These are phyloP conservation scores for Solanum hybrid DNA, from an alignment of 305 asterid genomes.

Conservation along the genomic window DNA sequence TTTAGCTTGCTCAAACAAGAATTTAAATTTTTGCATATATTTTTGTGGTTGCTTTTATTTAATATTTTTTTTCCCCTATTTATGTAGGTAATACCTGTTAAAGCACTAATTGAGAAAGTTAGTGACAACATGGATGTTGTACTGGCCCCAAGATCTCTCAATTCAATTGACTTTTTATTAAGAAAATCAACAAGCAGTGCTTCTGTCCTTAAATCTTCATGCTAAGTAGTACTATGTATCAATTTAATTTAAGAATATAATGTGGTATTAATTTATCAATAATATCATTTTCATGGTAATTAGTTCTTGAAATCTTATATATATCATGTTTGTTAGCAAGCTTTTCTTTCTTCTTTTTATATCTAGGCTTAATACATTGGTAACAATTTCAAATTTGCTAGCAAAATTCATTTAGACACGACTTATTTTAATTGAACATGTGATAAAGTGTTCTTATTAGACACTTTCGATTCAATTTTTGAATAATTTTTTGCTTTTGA, in stretches of 20 bases:
- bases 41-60: not conserved
- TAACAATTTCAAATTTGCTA: fast-evolving
- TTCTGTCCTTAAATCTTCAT: conserved; percentile 13
- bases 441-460: too few species aligned
- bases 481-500: too few species aligned
- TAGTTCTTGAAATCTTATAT: not conserved
- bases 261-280: not conserved
- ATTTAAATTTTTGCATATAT: not conserved
- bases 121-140: conserved; percentile 42
- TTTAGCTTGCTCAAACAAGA: not conserved
- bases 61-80: not conserved
- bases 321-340: not conserved
- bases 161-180: conserved; percentile 46
- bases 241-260: not conserved
- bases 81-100: conserved; percentile 62
- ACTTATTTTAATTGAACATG: too few species aligned
- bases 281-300: not conserved
- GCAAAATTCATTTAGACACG: not conserved
- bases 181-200: conserved; percentile 15
- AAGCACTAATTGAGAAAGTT: conserved; percentile 23
- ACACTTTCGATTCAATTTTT: too few species aligned
- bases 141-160: conserved; percentile 49
- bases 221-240: not conserved
- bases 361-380: not conserved
- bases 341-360: not conserved